Base-by-base conservation (phyloP, 2,329 filamentous ascomycete species). In the Beauveria pseudobassiana region DNA sequence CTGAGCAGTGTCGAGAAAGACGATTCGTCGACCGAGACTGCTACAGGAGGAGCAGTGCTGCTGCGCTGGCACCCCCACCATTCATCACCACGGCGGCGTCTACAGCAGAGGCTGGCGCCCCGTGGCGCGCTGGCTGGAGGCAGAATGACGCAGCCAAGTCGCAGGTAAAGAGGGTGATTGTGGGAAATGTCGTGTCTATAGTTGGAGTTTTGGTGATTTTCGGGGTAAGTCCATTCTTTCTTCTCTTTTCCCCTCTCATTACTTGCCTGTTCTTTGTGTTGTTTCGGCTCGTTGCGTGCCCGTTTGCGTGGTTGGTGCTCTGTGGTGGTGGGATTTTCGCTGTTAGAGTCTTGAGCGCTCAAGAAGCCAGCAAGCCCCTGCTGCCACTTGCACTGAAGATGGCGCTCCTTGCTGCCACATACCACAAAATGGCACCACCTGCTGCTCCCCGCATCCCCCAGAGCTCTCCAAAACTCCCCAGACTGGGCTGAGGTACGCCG, bases 41-140 rank as follows among this genome's bases (percentile, higher is more conserved):
- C 16, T 51, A 51, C 18, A 3, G 28, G 52, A 20, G 49, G 38
- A 54, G 18, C 34, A 30, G 43, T 49, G 30, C 43, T 49, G 18
- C 53, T 38, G 55, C 30, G 55, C 30, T 58, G 55, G 55, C 56
- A 59, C 45, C 56, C 54, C 46, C 43, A 45, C 30, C 56, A 59
- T 30, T 24, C 22, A 38, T 43, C 56, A 59, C 56, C 46, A 59
- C 56, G 56, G 30, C 46, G 48, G 56, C 56, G 56, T 43, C 56
- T 50, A 51, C 48, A 43, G 12, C 24, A 51, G 30, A 51, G 22
- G 46, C 56, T 59, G 43, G 46, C 46, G 56, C 56, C 56, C 16
- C 30, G 56, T 59, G 46, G 56, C 56, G 46, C 46, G 56, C 46
- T 51, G 56, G 56, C 56, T 59, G 46, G 56, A 50, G 55, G 28